These are phyloP conservation scores for Schizosaccharomyces lindneri DNA, from an alignment of 805 yeast genomes.

Conservation along the genomic window DNA sequence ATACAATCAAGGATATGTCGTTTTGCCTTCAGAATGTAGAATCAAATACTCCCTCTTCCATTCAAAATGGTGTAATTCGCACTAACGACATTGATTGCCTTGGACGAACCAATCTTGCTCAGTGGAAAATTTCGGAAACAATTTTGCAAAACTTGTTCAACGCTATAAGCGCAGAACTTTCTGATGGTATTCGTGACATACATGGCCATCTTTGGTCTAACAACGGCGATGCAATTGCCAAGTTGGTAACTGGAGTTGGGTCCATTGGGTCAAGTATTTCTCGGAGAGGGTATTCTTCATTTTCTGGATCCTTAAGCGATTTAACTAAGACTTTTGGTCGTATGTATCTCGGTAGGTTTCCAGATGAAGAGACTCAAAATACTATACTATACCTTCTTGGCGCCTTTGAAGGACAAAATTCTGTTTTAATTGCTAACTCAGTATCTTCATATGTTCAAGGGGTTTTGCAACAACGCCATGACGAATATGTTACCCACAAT, in stretches of 20 bases:
- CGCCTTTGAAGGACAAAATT: neutral
- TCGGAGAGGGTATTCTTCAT: neutral
- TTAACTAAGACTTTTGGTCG: neutral
- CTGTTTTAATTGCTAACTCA: neutral
- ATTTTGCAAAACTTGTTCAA: neutral
- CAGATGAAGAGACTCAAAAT: neutral
- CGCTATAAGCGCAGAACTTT: neutral
- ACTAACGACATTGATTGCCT: constrained; percentile 97
- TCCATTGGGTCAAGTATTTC: neutral
- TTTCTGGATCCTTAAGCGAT: neutral
- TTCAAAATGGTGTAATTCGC: constrained; percentile 53
- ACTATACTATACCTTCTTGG: neutral
- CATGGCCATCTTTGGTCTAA: neutral
- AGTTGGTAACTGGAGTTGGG: neutral
- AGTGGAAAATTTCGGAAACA: constrained; percentile 57
- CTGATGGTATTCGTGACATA: neutral
- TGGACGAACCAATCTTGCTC: constrained; percentile 88
- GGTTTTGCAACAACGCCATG: neutral
- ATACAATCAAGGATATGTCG: neutral
- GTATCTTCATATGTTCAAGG: neutral
- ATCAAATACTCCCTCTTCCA: neutral
- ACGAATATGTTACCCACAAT: neutral
- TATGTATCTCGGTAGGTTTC: neutral
- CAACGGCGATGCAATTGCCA: neutral
- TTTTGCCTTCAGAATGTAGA: neutral